phyloP scores from a whole-genome alignment of 306 rosid species.

The Hippophae tibetana region DNA sequence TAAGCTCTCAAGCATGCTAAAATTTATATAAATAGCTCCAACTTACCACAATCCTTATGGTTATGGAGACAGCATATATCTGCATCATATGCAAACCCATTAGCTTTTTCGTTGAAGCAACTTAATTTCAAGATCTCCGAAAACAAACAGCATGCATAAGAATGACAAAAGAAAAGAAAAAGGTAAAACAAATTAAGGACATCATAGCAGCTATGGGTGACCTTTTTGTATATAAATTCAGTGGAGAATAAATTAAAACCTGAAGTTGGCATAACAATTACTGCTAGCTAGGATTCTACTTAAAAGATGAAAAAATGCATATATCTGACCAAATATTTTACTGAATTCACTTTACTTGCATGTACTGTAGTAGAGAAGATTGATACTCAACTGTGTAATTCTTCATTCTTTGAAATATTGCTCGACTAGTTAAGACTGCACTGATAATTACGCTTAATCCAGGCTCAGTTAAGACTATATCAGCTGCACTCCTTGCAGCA shows the following conservation, averaged over 20 bases:
- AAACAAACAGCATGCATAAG: not conserved
- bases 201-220: too few relatives aligned
- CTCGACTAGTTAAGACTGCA: slow-evolving; percentile 78
- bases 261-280: too few relatives aligned
- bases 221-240: too few relatives aligned
- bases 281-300: too few relatives aligned
- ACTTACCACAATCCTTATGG: slow-evolving; percentile 82
- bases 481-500: slow-evolving; percentile 83
- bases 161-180: slow-evolving; percentile 1
- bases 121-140: not conserved
- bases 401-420: slow-evolving; percentile 89
- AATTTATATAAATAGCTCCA: slow-evolving; percentile 14
- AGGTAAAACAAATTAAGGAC: not conserved
- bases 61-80: slow-evolving; percentile 89
- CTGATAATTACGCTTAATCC: slow-evolving; percentile 77
- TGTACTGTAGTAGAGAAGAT: slow-evolving; percentile 11
- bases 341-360: not conserved
- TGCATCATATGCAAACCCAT: slow-evolving; percentile 19
- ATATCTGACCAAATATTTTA: not conserved
- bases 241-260: too few relatives aligned
- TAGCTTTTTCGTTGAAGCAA: slow-evolving; percentile 16
- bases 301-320: too few relatives aligned
- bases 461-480: slow-evolving; percentile 78
- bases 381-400: slow-evolving; percentile 66
- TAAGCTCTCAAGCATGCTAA: not conserved